Percentiles rank a stretch among this genome's conserved stretches.
Evolutionary conservation across 805 yeast species (phyloP).

Genomic region (Teunomyces stri): DNA sequence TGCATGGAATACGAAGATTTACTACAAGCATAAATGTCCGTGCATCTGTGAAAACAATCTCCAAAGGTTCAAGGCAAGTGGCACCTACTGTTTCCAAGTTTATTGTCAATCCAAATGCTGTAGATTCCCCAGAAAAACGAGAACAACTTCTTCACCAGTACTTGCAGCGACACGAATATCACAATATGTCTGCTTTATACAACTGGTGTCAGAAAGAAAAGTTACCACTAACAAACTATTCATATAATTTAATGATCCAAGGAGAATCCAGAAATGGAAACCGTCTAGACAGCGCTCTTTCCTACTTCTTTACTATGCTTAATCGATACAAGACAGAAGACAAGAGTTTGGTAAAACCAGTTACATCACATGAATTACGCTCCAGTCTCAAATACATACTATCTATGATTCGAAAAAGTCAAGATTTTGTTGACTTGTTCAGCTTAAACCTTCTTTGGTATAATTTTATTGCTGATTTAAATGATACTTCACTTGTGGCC

Average conservation of each 20-base stretch:
- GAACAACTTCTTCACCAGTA: constrained; percentile 1
- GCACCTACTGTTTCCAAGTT: neutral
- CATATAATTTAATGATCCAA: constrained; percentile 4
- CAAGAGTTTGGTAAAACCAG: constrained; percentile 8
- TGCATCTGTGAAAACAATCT: neutral
- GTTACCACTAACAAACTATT: neutral
- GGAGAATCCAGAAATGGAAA: neutral
- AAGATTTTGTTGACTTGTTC: constrained; percentile 19
- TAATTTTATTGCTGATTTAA: constrained; percentile 9
- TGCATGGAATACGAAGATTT: constrained; percentile 1
- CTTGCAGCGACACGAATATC: neutral
- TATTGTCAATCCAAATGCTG: neutral
- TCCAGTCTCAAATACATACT: constrained; percentile 3
- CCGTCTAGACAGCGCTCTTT: constrained; percentile 7
- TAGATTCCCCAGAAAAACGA: constrained; percentile 1
- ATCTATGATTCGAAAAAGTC: constrained; percentile 10
- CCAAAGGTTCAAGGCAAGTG: neutral
- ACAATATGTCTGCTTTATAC: neutral
- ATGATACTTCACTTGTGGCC: constrained; percentile 9
- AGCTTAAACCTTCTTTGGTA: constrained; percentile 23
- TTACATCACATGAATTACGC: neutral
- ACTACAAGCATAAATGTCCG: neutral
- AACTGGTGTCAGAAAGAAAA: neutral
- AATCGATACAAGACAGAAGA: constrained; percentile 8
- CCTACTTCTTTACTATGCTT: constrained; percentile 7